These are phyloP conservation scores for Pouteria glomerata DNA, from an alignment of 148 eudicot genomes.

Conservation along the genomic window DNA sequence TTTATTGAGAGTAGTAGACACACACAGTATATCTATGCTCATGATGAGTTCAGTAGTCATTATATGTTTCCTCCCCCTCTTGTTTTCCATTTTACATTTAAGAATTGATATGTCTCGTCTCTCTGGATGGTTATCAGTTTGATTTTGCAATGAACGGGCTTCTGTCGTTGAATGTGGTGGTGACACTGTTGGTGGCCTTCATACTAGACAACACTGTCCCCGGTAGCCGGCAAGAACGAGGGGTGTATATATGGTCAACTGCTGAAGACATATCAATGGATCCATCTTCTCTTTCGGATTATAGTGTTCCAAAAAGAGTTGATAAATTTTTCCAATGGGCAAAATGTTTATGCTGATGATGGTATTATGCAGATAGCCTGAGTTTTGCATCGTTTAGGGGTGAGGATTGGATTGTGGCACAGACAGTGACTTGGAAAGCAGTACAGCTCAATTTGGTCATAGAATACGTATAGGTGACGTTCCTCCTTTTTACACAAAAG, in stretches of 20 bases:
- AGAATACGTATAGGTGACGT: not conserved
- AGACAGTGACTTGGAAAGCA: not conserved
- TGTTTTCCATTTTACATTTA: not conserved
- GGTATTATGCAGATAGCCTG: not conserved
- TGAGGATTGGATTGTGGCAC: not conserved
- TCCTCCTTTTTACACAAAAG: too few relatives aligned
- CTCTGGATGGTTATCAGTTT: constrained; percentile 37
- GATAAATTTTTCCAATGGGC: constrained; percentile 52
- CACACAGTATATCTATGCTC: not conserved
- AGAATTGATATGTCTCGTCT: constrained; percentile 8
- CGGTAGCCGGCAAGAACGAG: constrained; percentile 74
- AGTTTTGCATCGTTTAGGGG: too few relatives aligned
- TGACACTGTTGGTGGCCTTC: constrained; percentile 76
- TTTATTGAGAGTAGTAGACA: too few relatives aligned
- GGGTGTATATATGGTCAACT: constrained; percentile 74
- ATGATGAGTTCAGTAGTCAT: not conserved
- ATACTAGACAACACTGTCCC: constrained; percentile 88
- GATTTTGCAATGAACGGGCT: constrained; percentile 86
- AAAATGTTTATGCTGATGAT: constrained; percentile 54
- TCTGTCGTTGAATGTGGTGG: constrained; percentile 83
- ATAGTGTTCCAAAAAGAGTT: constrained; percentile 52
- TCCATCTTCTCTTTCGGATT: constrained; percentile 49
- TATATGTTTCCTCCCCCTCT: not conserved
- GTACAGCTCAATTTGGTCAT: not conserved
- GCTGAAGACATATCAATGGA: constrained; percentile 50